Conservation (phyloP, 345 rosid species). For the Eucalyptus dawsonii region DNA sequence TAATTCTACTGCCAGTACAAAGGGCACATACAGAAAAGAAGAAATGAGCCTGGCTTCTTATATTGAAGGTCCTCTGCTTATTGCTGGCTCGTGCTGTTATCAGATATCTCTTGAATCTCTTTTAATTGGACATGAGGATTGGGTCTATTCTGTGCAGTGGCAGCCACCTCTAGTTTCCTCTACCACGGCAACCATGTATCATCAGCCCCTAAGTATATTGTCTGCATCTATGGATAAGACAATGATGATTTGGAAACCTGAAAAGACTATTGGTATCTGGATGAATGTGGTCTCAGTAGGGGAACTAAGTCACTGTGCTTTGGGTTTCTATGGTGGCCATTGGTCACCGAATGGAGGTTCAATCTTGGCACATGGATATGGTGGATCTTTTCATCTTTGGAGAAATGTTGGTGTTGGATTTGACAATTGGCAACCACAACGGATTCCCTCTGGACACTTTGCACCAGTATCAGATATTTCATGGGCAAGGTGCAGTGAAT, state of each 20-base stretch:
- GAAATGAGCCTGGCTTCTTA: conserved; percentile 68
- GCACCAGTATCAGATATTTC: conserved; percentile 70
- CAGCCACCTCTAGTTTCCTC: conserved; percentile 43
- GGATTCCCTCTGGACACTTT: conserved; percentile 87
- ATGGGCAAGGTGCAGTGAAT: conserved; percentile 71
- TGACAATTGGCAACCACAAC: conserved; percentile 87
- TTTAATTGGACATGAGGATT: conserved; percentile 92
- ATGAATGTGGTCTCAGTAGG: conserved; percentile 96
- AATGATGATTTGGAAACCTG: conserved; percentile 99
- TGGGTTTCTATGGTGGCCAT: conserved; percentile 97
- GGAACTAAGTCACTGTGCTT: conserved; percentile 89
- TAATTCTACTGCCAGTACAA: conserved; percentile 11
- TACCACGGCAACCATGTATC: conserved; percentile 8
- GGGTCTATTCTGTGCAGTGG: conserved; percentile 98
- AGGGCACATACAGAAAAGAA: conserved; percentile 26
- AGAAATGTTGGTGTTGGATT: conserved; percentile 45
- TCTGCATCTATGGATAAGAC: conserved; percentile 98
- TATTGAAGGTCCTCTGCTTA: conserved; percentile 77
- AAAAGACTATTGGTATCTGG: conserved; percentile 82
- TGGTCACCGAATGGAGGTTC: conserved; percentile 67
- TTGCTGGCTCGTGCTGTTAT: conserved; percentile 56
- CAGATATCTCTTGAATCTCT: conserved; percentile 92
- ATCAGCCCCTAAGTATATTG: conserved; percentile 67
- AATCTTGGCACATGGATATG: conserved; percentile 88
- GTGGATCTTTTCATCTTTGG: conserved; percentile 90